These are phyloP conservation scores for Aspergillus piperis DNA, from an alignment of 2,329 filamentous ascomycete species.

Conservation along the genomic window DNA sequence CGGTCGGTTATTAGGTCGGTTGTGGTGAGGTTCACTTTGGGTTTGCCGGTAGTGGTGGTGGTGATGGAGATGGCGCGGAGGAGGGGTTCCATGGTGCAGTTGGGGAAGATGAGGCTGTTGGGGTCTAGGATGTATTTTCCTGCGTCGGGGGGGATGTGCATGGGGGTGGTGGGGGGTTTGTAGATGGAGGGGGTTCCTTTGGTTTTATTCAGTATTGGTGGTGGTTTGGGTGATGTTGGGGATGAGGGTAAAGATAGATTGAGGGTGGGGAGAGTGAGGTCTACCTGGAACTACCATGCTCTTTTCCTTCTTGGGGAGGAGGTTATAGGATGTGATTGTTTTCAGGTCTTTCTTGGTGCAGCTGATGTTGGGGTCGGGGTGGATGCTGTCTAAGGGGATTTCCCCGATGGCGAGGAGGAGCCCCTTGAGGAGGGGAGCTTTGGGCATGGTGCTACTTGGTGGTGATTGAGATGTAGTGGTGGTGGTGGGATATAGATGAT, in stretches of 20 bases:
- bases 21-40: neutral
- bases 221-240: too few species aligned
- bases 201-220: neutral
- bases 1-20: conserved; percentile 14
- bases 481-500: too few species aligned
- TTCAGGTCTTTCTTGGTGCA: neutral
- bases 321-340: neutral
- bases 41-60: neutral
- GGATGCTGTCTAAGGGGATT: neutral
- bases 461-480: neutral
- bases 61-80: neutral
- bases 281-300: neutral
- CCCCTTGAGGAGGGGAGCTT: neutral
- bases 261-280: neutral
- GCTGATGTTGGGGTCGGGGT: neutral
- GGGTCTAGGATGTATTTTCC: neutral
- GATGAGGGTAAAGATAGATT: too few species aligned
- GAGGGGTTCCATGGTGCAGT: neutral
- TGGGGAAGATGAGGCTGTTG: neutral
- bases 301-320: neutral
- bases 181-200: neutral
- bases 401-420: neutral
- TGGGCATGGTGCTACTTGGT: neutral
- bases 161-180: neutral
- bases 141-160: neutral